phyloP scores from a whole-genome alignment of 305 asterid genomes.

The Coffea humblotiana region DNA sequence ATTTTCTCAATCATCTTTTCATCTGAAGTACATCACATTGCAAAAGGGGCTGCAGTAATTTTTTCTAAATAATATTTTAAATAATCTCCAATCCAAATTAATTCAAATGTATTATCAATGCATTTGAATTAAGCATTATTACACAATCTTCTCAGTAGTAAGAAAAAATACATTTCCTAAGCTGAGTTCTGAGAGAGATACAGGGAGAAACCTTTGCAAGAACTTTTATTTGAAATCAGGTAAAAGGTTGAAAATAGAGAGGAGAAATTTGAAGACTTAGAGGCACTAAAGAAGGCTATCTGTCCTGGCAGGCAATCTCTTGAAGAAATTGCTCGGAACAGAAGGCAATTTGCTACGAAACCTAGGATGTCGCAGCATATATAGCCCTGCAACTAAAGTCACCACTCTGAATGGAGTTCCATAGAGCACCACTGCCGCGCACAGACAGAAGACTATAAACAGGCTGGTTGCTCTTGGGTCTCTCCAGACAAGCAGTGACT shows the following conservation, averaged over 20 bases:
- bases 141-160: no score
- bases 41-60: no score
- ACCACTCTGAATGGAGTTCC: slow-evolving; percentile 45
- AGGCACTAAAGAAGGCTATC: slow-evolving; percentile 38
- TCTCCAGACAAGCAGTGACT: slow-evolving; percentile 46
- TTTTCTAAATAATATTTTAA: no score
- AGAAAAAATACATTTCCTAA: no score
- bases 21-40: no score
- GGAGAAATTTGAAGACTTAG: background rate
- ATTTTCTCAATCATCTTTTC: no score
- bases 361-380: slow-evolving; percentile 49
- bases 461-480: slow-evolving; percentile 56
- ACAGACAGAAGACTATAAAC: slow-evolving; percentile 39
- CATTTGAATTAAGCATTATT: no score
- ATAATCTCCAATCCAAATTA: no score
- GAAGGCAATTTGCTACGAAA: slow-evolving; percentile 51
- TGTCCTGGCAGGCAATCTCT: slow-evolving; percentile 43
- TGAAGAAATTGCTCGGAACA: slow-evolving; percentile 51
- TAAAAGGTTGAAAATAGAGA: background rate
- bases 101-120: no score
- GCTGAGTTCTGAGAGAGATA: no score
- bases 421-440: slow-evolving; percentile 44
- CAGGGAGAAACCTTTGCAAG: background rate
- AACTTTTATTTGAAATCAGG: background rate
- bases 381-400: slow-evolving; percentile 39